phyloP scores from a whole-genome alignment of 139 green algal species.

The Yamagishiella unicocca region DNA sequence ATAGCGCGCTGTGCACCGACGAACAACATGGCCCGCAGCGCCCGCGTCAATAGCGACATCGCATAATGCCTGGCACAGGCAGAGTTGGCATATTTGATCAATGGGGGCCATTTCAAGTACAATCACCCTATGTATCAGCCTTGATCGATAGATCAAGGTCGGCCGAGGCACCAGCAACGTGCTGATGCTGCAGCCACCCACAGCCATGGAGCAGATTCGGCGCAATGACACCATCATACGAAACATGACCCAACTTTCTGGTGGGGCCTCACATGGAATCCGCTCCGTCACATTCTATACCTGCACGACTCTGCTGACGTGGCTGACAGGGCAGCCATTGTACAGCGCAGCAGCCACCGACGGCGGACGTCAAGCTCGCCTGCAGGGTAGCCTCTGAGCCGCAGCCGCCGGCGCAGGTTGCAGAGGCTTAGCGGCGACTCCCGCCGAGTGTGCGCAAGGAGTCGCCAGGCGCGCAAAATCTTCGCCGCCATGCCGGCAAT shows the following conservation, averaged over 20 bases:
- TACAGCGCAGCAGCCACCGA: background rate
- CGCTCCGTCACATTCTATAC: no score
- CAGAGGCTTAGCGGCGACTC: background rate
- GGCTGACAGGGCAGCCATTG: background rate
- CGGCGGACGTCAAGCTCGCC: conserved; percentile 1
- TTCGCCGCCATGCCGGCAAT: background rate
- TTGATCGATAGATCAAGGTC: no score
- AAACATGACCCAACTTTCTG: no score
- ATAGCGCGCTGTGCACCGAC: background rate
- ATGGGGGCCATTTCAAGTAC: no score
- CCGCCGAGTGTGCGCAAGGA: background rate
- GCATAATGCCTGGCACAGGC: conserved; percentile 27
- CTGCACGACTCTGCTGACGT: background rate
- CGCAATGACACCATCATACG: no score
- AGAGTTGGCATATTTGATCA: no score
- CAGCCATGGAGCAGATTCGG: no score
- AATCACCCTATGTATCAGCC: no score
- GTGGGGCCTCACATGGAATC: no score
- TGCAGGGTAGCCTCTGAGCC: background rate
- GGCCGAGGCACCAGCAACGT: no score
- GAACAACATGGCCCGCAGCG: background rate
- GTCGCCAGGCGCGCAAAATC: conserved; percentile 4
- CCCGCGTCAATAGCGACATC: background rate
- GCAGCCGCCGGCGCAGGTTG: conserved; percentile 32
- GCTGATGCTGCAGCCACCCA: no score